Evolutionary conservation across 768 basidiomycete species (phyloP), one percentile per base, ranked within the genome.

Genomic region (Pisolithus sp.): DNA sequence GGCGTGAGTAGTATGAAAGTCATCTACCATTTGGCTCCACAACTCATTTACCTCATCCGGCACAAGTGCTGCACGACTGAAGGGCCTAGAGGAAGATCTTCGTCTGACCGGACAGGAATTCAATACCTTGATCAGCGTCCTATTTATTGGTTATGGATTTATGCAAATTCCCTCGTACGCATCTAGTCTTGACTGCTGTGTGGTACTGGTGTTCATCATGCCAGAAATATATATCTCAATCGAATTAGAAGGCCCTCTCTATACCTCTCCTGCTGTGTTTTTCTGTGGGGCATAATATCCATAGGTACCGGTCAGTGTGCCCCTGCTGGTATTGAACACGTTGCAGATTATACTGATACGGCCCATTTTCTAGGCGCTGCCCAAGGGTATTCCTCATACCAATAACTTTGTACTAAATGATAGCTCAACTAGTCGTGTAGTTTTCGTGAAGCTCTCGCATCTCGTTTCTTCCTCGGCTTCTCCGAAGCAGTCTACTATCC

Each of bases 381-480:
- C 7, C 67, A 68, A 46, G 59, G 50, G 59, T 59, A 6, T 30
- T 44, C 42, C 37, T 12, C 18, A 15, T 24, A 26, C 6, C 37
- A 38, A 31, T 18, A 2, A n/a, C 20, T 21, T 44, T 30, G 13
- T 37, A 43, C 23, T 28, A 5, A 56, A 57, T 31, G 56, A 55
- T 43, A 44, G 48, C 28, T 45, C 46, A 55, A 8, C 37, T 6
- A 6, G 23, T 41, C 26, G n/a, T 39, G 31, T 57, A 81, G 80
- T 63, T 92, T 82, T 57, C 64, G 71, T 36, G 76, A 79, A 15
- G 82, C 76, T 4, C 73, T 86, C 4, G 65, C 79, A n/a, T 82
- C 81, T 0, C 77, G 89, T n/a, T 89, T 90, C 68, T 77, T 85
- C 62, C 76, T 90, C 18, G 89, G 89, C 20, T 83, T 83, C 57